These are phyloP conservation scores for Antitrichia curtipendula DNA, from an alignment of 225 moss, liverwort and hornwort genomes.

Conservation along the genomic window DNA sequence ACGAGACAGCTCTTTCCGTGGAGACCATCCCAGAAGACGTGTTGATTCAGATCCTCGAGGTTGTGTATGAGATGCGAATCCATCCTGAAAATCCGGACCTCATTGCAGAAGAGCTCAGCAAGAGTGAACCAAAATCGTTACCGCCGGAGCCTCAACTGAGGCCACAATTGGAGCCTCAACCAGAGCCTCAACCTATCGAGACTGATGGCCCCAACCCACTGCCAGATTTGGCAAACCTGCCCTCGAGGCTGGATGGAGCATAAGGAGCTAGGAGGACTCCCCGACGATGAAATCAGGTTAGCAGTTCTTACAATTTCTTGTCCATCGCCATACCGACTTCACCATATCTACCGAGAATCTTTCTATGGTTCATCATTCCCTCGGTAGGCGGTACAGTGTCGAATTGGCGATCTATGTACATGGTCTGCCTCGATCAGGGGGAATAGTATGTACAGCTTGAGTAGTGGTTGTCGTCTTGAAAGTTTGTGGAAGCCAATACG, in stretches of 20 bases:
- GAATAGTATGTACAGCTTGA: not conserved
- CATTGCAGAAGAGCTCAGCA: not conserved
- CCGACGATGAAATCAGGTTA: not conserved
- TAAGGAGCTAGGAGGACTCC: too few relatives aligned
- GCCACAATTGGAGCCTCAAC: not conserved
- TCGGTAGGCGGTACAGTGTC: not conserved
- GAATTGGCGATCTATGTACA: not conserved
- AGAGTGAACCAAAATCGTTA: not conserved
- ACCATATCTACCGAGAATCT: not conserved
- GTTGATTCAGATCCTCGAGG: not conserved
- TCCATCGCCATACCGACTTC: not conserved
- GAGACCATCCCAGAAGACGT: too few relatives aligned
- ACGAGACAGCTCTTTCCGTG: not conserved
- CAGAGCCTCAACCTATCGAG: not conserved
- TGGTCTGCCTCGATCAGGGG: not conserved
- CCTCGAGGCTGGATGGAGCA: not conserved
- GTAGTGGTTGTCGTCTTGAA: not conserved
- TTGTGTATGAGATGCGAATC: not conserved
- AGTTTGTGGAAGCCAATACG: not conserved
- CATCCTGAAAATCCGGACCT: not conserved
- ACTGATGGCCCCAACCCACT: not conserved
- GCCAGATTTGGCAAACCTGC: not conserved
- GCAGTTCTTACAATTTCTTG: not conserved
- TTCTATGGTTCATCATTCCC: not conserved
- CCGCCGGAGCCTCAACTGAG: too few relatives aligned